Conservation (phyloP, 2,329 filamentous ascomycete genomes). For the Fusarium decemcellulare region DNA sequence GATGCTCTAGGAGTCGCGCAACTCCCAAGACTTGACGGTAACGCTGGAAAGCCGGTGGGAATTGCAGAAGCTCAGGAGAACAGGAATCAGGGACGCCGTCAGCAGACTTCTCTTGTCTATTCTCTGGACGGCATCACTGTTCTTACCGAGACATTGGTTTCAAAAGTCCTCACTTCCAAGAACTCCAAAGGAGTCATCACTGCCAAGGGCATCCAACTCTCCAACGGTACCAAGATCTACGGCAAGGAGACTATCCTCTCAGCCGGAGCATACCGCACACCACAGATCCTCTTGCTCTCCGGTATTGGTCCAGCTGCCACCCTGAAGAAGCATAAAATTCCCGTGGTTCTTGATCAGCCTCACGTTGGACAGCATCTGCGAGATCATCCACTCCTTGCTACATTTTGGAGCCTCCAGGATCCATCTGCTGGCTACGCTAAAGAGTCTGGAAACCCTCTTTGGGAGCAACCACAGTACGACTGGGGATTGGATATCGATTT, state of each 20-base stretch:
- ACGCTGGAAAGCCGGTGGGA: slow-evolving; percentile 46
- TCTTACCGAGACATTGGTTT: slow-evolving; percentile 42
- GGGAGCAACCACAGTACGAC: neutral
- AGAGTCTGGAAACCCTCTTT: slow-evolving; percentile 5
- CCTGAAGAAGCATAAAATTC: slow-evolving; percentile 19
- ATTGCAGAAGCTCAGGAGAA: slow-evolving; percentile 50
- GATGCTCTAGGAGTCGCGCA: slow-evolving; percentile 52
- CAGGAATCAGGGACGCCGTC: slow-evolving; percentile 35
- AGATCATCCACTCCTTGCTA: neutral
- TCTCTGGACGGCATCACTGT: slow-evolving; percentile 43
- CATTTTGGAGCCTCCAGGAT: neutral
- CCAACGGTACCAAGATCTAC: slow-evolving; percentile 39
- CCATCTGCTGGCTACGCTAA: neutral
- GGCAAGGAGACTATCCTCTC: slow-evolving; percentile 54
- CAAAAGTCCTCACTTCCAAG: slow-evolving; percentile 35
- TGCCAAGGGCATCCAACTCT: slow-evolving; percentile 7
- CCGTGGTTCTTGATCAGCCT: neutral
- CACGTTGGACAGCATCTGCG: neutral
- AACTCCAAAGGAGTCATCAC: neutral
- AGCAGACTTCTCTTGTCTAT: slow-evolving; percentile 40
- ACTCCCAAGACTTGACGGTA: slow-evolving; percentile 29
- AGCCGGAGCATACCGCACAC: slow-evolving; percentile 53
- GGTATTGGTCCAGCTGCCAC: slow-evolving; percentile 51
- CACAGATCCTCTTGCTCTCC: slow-evolving; percentile 55
- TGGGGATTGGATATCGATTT: neutral